Evolutionary conservation across 169 alveolate genomes (phyloP), one percentile per base, ranked within the genome.

Genomic region (Eimeria sp.): DNA sequence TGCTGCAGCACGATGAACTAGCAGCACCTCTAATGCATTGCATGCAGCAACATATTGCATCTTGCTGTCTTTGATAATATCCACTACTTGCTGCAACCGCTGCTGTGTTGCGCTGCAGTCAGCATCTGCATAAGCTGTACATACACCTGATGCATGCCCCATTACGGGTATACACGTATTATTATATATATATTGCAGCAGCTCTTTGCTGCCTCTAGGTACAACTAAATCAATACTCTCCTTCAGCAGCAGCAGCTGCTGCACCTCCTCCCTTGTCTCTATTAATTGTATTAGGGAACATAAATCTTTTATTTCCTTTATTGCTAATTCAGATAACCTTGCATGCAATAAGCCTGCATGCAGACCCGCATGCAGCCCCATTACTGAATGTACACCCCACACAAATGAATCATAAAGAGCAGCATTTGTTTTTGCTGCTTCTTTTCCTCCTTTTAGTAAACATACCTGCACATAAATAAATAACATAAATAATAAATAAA

Each of bases 11-110:
- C 61, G 30, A 86, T 97, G 98, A 30, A 97, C 96, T 75, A 97
- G 84, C 47, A 97, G 89, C 49, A 97, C 94, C 86, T 97, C 98
- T 70, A 96, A 27, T 22, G 98, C 96, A 91, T 97, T 97, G 83
- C 98, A 97, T 13, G 98, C 98, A 5, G 98, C 97, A 27, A 96
- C 96, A 78, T 97, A 97, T 83, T 97, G 97, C 67, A 97, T 76
- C 87, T 97, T 97, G 76, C 98, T 87, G 88, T 97, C 98, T 54
- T 83, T 82, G 27, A 97, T 94, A 5, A 97, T 80, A 20, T 89
- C 91, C 51, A 96, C 88, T 5, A 97, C 98, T 25, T 83, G 51
- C 75, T 57, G 54, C 58, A 83, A 57, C 89, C 95, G 86, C 20
- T 83, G 95, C 86, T 78, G 80, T 13, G 96, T 96, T 10, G 96